Conservation (phyloP, 2,329 filamentous ascomycete genomes). For the Fusarium nematophilum region DNA sequence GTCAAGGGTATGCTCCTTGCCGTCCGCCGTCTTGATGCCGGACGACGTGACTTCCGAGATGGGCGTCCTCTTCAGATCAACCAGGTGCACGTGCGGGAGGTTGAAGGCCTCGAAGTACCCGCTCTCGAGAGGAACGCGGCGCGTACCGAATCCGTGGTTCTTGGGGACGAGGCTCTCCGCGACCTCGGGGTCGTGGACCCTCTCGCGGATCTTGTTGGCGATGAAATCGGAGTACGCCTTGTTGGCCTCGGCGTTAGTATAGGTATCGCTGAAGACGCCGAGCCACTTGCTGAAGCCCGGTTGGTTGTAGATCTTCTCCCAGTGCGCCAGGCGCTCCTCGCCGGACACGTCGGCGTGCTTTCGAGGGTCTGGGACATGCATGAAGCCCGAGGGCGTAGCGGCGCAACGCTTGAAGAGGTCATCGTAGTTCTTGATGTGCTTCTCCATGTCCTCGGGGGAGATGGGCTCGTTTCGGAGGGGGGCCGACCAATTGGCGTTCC, state of each 20-base stretch:
- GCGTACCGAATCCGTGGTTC: conserved; percentile 18
- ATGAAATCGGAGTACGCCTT: conserved; percentile 18
- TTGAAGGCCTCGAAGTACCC: conserved; percentile 33
- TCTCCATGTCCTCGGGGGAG: no score
- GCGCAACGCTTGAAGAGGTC: no score
- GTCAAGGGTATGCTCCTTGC: conserved; percentile 17
- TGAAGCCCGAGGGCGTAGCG: no score
- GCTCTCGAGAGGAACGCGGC: conserved; percentile 22
- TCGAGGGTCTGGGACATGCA: no score
- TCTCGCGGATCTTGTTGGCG: conserved; percentile 21
- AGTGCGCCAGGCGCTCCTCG: background rate
- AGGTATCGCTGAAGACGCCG: conserved; percentile 25
- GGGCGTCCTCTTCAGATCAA: conserved; percentile 22
- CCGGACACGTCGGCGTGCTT: background rate
- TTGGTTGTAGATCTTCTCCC: conserved; percentile 3
- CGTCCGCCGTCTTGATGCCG: conserved; percentile 8
- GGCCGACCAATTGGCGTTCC: background rate
- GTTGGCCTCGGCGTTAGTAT: conserved; percentile 19
- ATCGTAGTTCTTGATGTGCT: no score
- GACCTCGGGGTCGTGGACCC: conserved; percentile 15
- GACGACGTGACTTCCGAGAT: no score
- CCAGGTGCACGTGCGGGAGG: conserved; percentile 19
- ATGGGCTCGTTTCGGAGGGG: background rate
- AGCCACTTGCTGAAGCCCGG: conserved; percentile 24
- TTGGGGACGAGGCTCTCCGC: conserved; percentile 16